phyloP scores from a whole-genome alignment of 108 stramenopile species.

The Craspedostauros australis region DNA sequence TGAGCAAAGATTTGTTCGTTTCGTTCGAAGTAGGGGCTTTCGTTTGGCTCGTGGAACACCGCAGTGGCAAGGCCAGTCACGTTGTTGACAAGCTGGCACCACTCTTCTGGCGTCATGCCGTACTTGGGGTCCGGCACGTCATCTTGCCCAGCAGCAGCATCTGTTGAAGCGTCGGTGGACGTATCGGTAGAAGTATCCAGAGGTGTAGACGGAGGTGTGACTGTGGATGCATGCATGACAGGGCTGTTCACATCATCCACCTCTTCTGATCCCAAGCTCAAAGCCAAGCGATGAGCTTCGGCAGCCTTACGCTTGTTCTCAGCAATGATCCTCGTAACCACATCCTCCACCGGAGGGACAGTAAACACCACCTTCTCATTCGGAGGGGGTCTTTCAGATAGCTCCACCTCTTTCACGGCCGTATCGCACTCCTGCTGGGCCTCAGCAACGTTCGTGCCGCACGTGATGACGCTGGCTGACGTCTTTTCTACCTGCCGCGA shows the following conservation, averaged over 20 bases:
- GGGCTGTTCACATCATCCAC: background rate
- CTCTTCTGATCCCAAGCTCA: conserved; percentile 21
- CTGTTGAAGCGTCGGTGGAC: background rate
- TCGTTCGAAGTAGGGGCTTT: conserved; percentile 54
- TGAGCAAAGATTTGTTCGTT: conserved; percentile 38
- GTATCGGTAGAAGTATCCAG: conserved; percentile 10
- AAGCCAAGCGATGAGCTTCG: conserved; percentile 50
- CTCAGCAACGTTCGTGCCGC: conserved; percentile 20
- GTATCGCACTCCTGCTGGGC: conserved; percentile 26
- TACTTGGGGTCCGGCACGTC: conserved; percentile 28
- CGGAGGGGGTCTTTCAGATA: conserved; percentile 15
- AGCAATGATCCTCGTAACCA: conserved; percentile 42
- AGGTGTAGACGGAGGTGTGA: conserved; percentile 1
- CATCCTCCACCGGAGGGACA: conserved; percentile 2
- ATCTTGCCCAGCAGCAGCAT: background rate
- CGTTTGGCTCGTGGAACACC: conserved; percentile 64
- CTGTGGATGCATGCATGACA: background rate
- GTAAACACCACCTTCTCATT: conserved; percentile 9
- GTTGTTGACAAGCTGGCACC: conserved; percentile 55
- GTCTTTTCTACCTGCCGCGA: conserved; percentile 24
- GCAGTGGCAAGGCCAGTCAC: conserved; percentile 68
- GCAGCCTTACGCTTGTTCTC: conserved; percentile 53
- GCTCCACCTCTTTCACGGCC: conserved; percentile 21
- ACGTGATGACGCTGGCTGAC: conserved; percentile 3
- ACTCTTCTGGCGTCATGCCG: conserved; percentile 37